phyloP scores from a whole-genome alignment of 371 early-diverging fungal genomes.

The Mortierella sp. region DNA sequence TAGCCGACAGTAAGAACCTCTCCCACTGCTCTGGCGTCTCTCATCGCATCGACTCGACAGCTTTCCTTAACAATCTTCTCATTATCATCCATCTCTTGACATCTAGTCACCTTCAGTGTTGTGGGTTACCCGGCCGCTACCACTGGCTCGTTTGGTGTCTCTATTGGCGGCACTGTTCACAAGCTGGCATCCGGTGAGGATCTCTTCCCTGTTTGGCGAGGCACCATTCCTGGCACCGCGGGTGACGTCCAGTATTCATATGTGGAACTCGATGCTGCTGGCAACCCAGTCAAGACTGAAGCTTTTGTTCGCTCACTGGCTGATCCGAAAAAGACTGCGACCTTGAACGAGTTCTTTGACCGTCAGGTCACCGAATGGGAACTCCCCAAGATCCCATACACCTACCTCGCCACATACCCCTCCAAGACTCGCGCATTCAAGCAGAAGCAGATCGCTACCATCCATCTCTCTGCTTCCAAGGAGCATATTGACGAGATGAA shows the following conservation, averaged over 20 bases:
- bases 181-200: slow-evolving; percentile 11
- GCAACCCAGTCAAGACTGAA: slow-evolving; percentile 22
- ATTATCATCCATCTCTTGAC: background rate
- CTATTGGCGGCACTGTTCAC: slow-evolving; percentile 13
- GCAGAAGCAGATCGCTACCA: slow-evolving; percentile 60
- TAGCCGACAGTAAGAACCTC: slow-evolving; percentile 30
- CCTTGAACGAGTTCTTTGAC: slow-evolving; percentile 69
- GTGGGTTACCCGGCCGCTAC: slow-evolving; percentile 20
- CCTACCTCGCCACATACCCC: slow-evolving; percentile 50
- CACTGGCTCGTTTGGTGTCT: slow-evolving; percentile 22
- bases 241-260: slow-evolving; percentile 20
- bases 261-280: slow-evolving; percentile 19
- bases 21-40: background rate
- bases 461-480: slow-evolving; percentile 56
- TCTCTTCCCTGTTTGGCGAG: slow-evolving; percentile 30
- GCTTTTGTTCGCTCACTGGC: slow-evolving; percentile 22
- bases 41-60: background rate
- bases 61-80: background rate
- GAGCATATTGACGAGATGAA: slow-evolving; percentile 47
- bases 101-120: slow-evolving; percentile 38
- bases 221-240: slow-evolving; percentile 15
- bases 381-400: slow-evolving; percentile 63
- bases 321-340: slow-evolving; percentile 16
- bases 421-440: slow-evolving; percentile 50
- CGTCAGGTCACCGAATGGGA: slow-evolving; percentile 59